These are phyloP conservation scores for Russula virescens DNA, from an alignment of 768 basidiomycete genomes.

Conservation along the genomic window DNA sequence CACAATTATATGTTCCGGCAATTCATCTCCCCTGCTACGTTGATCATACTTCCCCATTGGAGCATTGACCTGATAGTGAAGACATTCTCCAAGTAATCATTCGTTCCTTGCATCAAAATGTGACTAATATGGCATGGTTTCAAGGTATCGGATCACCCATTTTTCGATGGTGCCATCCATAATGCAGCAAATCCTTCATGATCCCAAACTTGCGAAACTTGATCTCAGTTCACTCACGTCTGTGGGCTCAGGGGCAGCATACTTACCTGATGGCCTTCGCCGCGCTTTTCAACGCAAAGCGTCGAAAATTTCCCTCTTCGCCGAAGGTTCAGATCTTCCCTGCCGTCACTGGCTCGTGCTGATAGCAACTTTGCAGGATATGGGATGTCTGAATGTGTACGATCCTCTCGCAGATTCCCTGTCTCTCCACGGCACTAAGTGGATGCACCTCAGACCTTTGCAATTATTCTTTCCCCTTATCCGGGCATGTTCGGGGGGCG, in stretches of 20 bases:
- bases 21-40: constrained; percentile 41
- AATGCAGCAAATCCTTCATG: constrained; percentile 11
- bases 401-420: neutral
- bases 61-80: constrained; percentile 45
- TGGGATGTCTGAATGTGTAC: constrained; percentile 21
- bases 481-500: constrained; percentile 14
- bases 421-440: neutral
- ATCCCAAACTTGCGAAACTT: constrained; percentile 7
- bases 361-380: constrained; percentile 3
- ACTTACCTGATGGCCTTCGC: constrained; percentile 11
- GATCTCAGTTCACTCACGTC: constrained; percentile 4
- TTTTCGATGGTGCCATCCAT: constrained; percentile 16
- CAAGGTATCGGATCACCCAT: constrained; percentile 11
- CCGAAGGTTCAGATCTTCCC: constrained; percentile 2
- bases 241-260: neutral
- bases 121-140: neutral
- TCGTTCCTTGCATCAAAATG: neutral
- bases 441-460: constrained; percentile 16
- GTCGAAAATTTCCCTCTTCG: neutral
- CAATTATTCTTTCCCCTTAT: neutral
- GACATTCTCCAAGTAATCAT: constrained; percentile 50
- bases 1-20: constrained; percentile 46
- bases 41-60: constrained; percentile 58
- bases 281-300: constrained; percentile 1
- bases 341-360: neutral